Conservation (phyloP, 352 stramenopile species). For the Vaucheria bursata region DNA sequence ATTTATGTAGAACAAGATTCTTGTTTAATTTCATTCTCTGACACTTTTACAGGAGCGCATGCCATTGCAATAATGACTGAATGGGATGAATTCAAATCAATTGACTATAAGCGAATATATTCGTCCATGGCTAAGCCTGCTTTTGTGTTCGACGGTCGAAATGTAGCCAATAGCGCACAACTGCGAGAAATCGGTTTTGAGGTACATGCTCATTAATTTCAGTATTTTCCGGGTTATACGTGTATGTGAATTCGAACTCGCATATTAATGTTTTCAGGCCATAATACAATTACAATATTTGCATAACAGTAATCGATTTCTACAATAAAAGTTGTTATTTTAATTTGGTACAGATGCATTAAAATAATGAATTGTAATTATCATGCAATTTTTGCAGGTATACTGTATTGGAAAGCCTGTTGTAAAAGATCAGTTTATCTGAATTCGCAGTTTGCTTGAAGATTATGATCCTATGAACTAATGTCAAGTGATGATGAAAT, state of each 20-base stretch:
- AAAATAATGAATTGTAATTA: neutral
- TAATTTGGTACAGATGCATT: neutral
- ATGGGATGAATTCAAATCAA: constrained; percentile 96
- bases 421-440: constrained; percentile 32
- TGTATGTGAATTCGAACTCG: neutral
- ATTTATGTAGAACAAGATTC: too few relatives aligned
- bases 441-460: too few relatives aligned
- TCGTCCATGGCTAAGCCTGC: constrained; percentile 92
- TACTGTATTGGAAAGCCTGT: constrained; percentile 47
- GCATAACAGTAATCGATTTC: neutral
- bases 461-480: too few relatives aligned
- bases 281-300: neutral
- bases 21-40: too few relatives aligned
- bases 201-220: constrained; percentile 61
- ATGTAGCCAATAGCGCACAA: constrained; percentile 84
- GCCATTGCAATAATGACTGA: constrained; percentile 87
- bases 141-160: constrained; percentile 98
- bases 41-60: constrained; percentile 66
- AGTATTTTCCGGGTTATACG: neutral
- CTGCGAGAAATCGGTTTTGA: constrained; percentile 93
- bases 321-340: neutral
- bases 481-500: too few relatives aligned
- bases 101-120: constrained; percentile 93
- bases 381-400: neutral
- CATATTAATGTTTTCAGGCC: neutral